Base-by-base conservation (phyloP, 345 rosid genomes). In the Aquilaria malaccensis region DNA sequence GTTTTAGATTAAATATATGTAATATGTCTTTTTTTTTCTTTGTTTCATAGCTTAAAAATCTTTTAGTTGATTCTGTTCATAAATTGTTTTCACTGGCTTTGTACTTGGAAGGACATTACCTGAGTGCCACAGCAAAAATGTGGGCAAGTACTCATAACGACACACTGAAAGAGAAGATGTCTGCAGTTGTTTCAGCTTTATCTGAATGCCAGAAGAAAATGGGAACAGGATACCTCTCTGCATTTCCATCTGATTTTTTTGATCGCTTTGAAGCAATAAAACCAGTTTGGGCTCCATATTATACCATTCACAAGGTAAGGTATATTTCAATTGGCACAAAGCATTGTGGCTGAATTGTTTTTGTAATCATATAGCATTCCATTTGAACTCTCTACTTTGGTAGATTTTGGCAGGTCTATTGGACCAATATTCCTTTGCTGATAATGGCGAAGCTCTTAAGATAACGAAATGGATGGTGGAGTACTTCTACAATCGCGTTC, bases 231-330 rank as follows among this genome's bases (percentile, higher is more conserved):
- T 89, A 93, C 79, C 99, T 93, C 53, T 93, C 96, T 55, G 99
- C 99, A 67, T 93, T 93, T 69, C 96, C 97, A 3, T 68, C 82
- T 2, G 96, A 85, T 67, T 70, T 56, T 30, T 93, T 89, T 62
- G 97, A 93, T 62, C 87, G 97, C 7, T 83, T 89, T 54, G 96
- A 89, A 73, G 92, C 88, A 65, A 56, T 93, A 55, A 68, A 65
- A 54, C 88, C 88, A 41, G 97, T 94, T 4, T 94, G 99, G 97
- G 99, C 99, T 68, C 97, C 99, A 12, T 94, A 94, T 71, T 94
- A 94, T 71, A 94, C 97, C 55, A 84, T 94, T 64, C 97, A 94
- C 80, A 94, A 94, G 92, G 96, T 87, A 58, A 47, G 59, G 0
- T 50, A 29, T 58, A 11, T 63, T 49, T 63, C 33, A 41, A 32